Base-by-base conservation (phyloP, 306 rosid species). In the Herpetospermum pedunculosum region DNA sequence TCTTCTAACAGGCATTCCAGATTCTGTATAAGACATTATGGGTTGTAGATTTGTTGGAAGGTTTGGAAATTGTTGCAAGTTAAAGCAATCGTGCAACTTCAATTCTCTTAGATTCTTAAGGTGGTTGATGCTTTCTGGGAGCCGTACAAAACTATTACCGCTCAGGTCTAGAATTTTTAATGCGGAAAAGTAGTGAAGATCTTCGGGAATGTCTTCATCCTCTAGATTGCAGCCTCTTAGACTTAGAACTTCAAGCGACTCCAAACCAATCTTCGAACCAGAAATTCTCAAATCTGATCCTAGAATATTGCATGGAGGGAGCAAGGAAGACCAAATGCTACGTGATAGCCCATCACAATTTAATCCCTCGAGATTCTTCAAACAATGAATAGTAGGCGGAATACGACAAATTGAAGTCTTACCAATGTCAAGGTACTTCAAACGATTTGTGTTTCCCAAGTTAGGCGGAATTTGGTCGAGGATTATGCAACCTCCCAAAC, bases 41-140 rank as follows among this genome's bases (percentile, higher is more conserved):
- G 59, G 59, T 23, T 2, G 14, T 8, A 53, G 60, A 53, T 53
- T 73, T 0, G 38, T 2, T 23, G 78, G 82, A 43, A 26, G 64
- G 15, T 8, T 4, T 8, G 76, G 76, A 58, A 58, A 3, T 0
- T 29, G 25, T 3, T 9, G 62, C 44, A 75, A 76, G 54, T 35
- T 58, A 21, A 18, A 18, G 44, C 79, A 79, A 8, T 41, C 10
- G n/a, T 54, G 7, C 53, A 75, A 38, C 7, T 2, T 3, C 48
- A 79, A 70, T 46, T 43, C n/a, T 68, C 16, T 44, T 5, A 79
- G 76, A 25, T 74, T 16, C 46, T 29, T 54, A n/a, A 76, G 75
- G 4, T 37, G 67, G 6, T 2, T 49, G 21, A 76, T 65, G 55
- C 28, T 67, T 19, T 76, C 46, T 1, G 79, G 65, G 18, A 73